Evolutionary conservation across 352 stramenopile genomes (phyloP).

Genomic region (Pythium aquatile): DNA sequence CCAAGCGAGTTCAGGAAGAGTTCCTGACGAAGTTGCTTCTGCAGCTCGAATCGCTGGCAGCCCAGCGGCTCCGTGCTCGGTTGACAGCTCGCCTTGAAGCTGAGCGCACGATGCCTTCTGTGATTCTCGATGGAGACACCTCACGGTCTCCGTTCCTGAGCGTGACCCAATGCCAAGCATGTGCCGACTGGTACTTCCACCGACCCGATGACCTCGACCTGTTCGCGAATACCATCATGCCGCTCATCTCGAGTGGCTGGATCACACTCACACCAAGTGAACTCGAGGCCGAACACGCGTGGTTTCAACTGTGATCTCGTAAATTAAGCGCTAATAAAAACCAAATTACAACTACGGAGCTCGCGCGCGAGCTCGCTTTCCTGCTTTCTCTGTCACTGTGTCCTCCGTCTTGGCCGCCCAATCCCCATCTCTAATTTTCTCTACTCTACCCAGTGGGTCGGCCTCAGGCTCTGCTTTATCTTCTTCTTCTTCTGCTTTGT

Average conservation of each 20-base stretch:
- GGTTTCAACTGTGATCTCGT: constrained; percentile 27
- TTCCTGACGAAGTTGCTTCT: constrained; percentile 33
- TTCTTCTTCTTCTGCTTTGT: constrained; percentile 6
- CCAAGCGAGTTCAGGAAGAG: constrained; percentile 26
- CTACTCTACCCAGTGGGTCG: constrained; percentile 22
- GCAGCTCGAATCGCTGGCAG: constrained; percentile 33
- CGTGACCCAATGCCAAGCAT: constrained; percentile 37
- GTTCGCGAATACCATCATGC: constrained; percentile 36
- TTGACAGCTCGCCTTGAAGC: constrained; percentile 37
- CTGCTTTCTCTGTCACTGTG: constrained; percentile 3
- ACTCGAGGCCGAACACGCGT: constrained; percentile 32
- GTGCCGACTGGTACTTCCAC: constrained; percentile 27
- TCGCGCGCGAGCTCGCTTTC: constrained; percentile 10
- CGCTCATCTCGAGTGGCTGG: constrained; percentile 36
- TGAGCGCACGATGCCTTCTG: background rate
- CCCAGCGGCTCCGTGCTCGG: constrained; percentile 36
- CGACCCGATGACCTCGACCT: constrained; percentile 18
- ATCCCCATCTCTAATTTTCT: constrained; percentile 20
- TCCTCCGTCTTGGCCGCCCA: background rate
- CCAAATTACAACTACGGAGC: constrained; percentile 18
- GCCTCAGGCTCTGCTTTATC: background rate
- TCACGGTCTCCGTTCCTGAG: constrained; percentile 33
- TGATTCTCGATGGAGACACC: constrained; percentile 11
- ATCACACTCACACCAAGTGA: constrained; percentile 28
- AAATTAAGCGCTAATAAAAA: constrained; percentile 19